phyloP scores from a whole-genome alignment of 345 rosid species.

The Leavenworthia alabamica region DNA sequence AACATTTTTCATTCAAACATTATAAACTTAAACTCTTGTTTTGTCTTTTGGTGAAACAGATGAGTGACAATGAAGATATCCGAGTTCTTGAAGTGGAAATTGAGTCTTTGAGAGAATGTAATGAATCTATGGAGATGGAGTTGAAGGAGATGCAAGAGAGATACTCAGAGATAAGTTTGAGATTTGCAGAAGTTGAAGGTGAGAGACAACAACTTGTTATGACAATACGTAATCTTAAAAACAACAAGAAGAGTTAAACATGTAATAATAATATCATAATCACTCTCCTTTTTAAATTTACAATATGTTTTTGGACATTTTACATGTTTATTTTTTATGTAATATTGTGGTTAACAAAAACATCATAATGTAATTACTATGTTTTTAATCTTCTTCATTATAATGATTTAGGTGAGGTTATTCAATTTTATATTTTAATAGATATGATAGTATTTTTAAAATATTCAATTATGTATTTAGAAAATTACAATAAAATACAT shows the following conservation, averaged over 20 bases:
- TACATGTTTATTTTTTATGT: neutral
- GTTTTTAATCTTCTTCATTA: neutral
- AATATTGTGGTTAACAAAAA: neutral
- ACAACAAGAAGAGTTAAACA: conserved; percentile 43
- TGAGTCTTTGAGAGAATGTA: conserved; percentile 47
- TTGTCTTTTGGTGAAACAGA: neutral
- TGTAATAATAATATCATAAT: neutral
- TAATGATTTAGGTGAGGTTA: no score
- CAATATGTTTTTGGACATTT: neutral
- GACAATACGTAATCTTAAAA: conserved; percentile 71
- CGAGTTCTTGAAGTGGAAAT: conserved; percentile 40
- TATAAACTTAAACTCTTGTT: neutral
- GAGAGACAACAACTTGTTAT: conserved; percentile 93
- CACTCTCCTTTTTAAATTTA: neutral
- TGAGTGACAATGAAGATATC: conserved; percentile 8
- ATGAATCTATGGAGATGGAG: conserved; percentile 58
- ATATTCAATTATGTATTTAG: no score
- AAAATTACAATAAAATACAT: no score
- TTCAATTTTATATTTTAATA: no score
- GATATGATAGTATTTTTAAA: no score
- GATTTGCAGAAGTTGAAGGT: conserved; percentile 96
- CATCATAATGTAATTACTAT: neutral
- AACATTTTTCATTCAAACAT: neutral
- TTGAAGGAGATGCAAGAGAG: conserved; percentile 86
- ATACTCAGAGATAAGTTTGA: conserved; percentile 82